Percentiles rank a stretch among this genome's conserved stretches.
Conservation (phyloP, 352 stramenopile species). For the Globisporangium alternatum region DNA sequence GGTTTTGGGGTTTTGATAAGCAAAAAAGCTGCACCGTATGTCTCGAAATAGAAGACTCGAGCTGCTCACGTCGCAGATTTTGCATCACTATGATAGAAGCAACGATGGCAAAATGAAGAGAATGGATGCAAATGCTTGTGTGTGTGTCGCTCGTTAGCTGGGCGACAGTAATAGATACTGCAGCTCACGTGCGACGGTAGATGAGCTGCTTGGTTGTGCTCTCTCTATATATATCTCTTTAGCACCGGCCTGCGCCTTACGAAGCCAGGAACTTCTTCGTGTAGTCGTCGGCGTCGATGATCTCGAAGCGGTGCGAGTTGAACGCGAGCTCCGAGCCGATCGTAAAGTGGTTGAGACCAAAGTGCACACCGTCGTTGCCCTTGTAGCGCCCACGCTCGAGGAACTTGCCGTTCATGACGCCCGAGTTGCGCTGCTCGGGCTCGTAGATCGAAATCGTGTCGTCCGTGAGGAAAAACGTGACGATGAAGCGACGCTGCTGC, state of each 20-base stretch:
- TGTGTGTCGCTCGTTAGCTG: not conserved
- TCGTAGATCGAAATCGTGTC: conserved; percentile 80
- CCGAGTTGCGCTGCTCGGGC: conserved; percentile 72
- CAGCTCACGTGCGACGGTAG: not conserved
- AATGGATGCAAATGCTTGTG: conserved; percentile 7
- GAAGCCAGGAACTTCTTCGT: conserved; percentile 77
- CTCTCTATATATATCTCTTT: not conserved
- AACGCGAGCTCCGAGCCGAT: conserved; percentile 55
- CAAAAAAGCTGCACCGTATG: not conserved
- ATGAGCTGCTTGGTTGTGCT: not conserved
- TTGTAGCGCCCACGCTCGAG: conserved; percentile 79
- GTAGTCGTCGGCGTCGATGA: conserved; percentile 80
- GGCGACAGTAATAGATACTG: not conserved
- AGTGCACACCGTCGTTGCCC: conserved; percentile 47
- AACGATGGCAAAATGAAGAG: not conserved
- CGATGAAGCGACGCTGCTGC: conserved; percentile 71
- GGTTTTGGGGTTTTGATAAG: no score
- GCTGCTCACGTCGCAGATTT: conserved; percentile 11
- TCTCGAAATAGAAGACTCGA: conserved; percentile 7
- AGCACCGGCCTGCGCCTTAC: conserved; percentile 11
- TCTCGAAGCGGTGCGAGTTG: conserved; percentile 74
- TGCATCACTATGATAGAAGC: no score
- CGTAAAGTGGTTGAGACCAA: conserved; percentile 56
- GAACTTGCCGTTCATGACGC: conserved; percentile 82
- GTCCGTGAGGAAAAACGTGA: conserved; percentile 82